Percentiles rank a stretch among this genome's conserved stretches.
These are phyloP conservation scores for Penicillium occitanis DNA, from an alignment of 2,329 filamentous ascomycete genomes.

Conservation along the genomic window DNA sequence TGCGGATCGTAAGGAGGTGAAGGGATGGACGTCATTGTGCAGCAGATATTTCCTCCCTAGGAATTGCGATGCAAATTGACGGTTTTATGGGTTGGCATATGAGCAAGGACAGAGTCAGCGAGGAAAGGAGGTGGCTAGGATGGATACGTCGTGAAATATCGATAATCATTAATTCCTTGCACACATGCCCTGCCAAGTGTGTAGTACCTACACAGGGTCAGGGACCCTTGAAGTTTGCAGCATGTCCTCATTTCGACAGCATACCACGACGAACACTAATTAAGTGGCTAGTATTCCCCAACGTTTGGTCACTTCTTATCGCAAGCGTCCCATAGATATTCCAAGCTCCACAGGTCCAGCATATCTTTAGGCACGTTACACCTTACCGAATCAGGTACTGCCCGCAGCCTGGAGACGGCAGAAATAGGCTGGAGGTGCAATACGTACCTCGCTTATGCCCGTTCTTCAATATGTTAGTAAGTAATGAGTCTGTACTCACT, in stretches of 20 bases:
- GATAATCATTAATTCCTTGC: background rate
- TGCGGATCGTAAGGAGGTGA: constrained; percentile 5
- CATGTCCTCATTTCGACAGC: background rate
- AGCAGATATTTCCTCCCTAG: background rate
- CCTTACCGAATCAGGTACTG: constrained; percentile 3
- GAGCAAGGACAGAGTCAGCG: background rate
- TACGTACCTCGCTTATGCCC: background rate
- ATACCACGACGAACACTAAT: background rate
- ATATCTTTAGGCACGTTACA: background rate
- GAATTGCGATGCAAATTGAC: background rate
- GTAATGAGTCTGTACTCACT: background rate
- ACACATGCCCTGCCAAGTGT: background rate
- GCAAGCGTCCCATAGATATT: background rate
- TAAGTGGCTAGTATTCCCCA: background rate
- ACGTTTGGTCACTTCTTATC: background rate
- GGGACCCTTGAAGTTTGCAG: background rate
- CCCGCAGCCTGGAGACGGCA: background rate
- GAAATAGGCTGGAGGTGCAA: background rate
- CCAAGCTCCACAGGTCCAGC: background rate
- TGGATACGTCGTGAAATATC: background rate
- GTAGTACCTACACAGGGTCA: background rate
- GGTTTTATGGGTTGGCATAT: background rate
- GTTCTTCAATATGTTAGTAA: background rate
- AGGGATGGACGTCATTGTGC: background rate
- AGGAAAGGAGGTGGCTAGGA: background rate